Conservation (phyloP, 805 yeast species). For the Candida bentonensis region DNA sequence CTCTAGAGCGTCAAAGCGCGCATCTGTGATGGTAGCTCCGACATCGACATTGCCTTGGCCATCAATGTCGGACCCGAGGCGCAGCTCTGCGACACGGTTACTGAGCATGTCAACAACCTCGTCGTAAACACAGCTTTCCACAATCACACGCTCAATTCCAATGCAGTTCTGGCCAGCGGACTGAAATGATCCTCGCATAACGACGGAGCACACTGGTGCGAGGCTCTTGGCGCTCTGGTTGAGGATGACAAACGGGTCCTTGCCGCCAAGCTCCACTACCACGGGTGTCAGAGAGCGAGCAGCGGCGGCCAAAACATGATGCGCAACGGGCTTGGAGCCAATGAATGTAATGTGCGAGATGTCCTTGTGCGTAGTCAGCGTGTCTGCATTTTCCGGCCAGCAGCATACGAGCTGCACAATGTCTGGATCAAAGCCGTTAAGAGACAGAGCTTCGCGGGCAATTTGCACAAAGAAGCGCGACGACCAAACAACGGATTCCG, state of each 20-base stretch:
- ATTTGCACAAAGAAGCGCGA: slow-evolving; percentile 63
- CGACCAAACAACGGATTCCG: slow-evolving; percentile 94
- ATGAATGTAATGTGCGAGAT: slow-evolving; percentile 85
- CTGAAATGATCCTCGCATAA: slow-evolving; percentile 93
- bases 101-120: slow-evolving; percentile 41
- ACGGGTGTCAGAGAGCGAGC: slow-evolving; percentile 82
- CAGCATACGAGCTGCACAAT: slow-evolving; percentile 81
- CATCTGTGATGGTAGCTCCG: slow-evolving; percentile 87
- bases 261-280: slow-evolving; percentile 94
- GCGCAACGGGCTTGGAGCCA: slow-evolving; percentile 93
- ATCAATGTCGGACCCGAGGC: slow-evolving; percentile 86
- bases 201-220: slow-evolving; percentile 48
- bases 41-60: slow-evolving; percentile 82
- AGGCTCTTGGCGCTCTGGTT: slow-evolving; percentile 28
- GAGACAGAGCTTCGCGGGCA: slow-evolving; percentile 55
- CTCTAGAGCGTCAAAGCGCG: slow-evolving; percentile 58
- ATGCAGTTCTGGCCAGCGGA: slow-evolving; percentile 97
- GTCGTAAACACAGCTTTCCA: slow-evolving; percentile 57
- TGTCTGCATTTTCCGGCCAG: slow-evolving; percentile 79
- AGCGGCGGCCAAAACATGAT: slow-evolving; percentile 71
- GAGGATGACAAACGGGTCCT: slow-evolving; percentile 77
- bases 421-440: slow-evolving; percentile 65
- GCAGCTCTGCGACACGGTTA: slow-evolving; percentile 42
- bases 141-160: slow-evolving; percentile 89
- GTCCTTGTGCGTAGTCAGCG: slow-evolving; percentile 71